Evolutionary conservation across 2,329 filamentous ascomycete genomes (phyloP), one percentile per base, ranked within the genome.

Genomic region (Hirsutella thompsonii): DNA sequence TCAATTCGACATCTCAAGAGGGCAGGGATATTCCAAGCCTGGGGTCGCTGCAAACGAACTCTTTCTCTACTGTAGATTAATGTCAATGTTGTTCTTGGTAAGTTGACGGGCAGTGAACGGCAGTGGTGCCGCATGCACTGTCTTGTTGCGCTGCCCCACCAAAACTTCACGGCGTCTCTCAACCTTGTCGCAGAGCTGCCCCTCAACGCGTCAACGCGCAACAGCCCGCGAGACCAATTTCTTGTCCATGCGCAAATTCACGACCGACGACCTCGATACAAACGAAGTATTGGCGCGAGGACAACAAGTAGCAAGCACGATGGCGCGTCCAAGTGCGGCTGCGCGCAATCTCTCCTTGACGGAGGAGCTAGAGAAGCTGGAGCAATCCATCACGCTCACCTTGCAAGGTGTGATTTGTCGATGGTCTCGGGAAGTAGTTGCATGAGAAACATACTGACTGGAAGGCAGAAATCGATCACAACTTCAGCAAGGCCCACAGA

Each of bases 301-400:
- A 8, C 32, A 34, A 6, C 6, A 6, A 6, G 23, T 11, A 26
- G 23, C 23, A 6, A 26, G 20, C 45, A 51, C 18, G 32, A 76
- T 77, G 72, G 68, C 72, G 49, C 66, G 67, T 42, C 61, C 67
- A 18, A 64, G 63, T 35, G 55, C 61, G 20, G 64, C 72, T 2
- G 60, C 69, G 34, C 66, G 76, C 46, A 72, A 65, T 38, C 67
- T 96, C 45, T 86, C 86, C 5, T 70, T 95, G 45, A 94, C 90
- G 0, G 92, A 98, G 58, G 92, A 98, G 69, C 71, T 98, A 40
- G 92, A 98, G 65, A 89, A 83, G 60, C 69, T 98, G 4, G 92
- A 98, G 60, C 92, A 98, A 60, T 93, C 87, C 19, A 96, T 98
- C 52, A 98, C 92, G 0, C 70, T 96, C 33, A 96, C 90, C 0